Evolutionary conservation across 2,329 filamentous ascomycete genomes (phyloP).

Genomic region (Hymenoscyphus scutula): DNA sequence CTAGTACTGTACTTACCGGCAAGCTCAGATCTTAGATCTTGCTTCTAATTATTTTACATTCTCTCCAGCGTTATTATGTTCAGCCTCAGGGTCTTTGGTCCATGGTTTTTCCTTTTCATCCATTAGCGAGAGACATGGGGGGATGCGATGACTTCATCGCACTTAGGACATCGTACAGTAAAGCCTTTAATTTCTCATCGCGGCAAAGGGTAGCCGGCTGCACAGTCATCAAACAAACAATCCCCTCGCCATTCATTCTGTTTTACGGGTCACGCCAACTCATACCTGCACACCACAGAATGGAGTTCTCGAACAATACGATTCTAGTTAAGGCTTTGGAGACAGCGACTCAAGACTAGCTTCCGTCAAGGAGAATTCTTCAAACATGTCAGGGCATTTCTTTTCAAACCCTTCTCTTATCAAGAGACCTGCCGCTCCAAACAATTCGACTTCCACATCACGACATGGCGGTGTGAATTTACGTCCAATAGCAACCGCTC

Average conservation of each 20-base stretch:
- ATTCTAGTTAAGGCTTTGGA: too few species aligned
- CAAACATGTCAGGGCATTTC: background rate
- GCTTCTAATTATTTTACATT: background rate
- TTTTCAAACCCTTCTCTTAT: background rate
- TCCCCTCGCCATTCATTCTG: background rate
- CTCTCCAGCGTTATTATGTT: background rate
- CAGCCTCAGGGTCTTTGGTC: background rate
- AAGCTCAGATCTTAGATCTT: background rate
- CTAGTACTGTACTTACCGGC: background rate
- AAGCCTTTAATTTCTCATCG: constrained; percentile 4
- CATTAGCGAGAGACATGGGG: background rate
- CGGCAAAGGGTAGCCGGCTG: constrained; percentile 5
- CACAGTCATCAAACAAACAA: constrained; percentile 8
- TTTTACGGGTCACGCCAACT: too few species aligned
- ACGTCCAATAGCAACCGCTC: background rate
- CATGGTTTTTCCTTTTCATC: background rate
- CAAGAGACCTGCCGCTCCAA: constrained; percentile 3
- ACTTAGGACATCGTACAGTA: background rate
- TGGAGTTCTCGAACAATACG: too few species aligned
- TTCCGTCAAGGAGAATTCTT: constrained; percentile 1
- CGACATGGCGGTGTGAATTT: constrained; percentile 8
- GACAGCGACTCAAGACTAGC: background rate
- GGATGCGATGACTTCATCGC: constrained; percentile 11
- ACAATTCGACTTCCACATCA: constrained; percentile 4
- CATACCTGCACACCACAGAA: too few species aligned